phyloP scores from a whole-genome alignment of 345 rosid genomes.

The Chamaenerion angustifolium region DNA sequence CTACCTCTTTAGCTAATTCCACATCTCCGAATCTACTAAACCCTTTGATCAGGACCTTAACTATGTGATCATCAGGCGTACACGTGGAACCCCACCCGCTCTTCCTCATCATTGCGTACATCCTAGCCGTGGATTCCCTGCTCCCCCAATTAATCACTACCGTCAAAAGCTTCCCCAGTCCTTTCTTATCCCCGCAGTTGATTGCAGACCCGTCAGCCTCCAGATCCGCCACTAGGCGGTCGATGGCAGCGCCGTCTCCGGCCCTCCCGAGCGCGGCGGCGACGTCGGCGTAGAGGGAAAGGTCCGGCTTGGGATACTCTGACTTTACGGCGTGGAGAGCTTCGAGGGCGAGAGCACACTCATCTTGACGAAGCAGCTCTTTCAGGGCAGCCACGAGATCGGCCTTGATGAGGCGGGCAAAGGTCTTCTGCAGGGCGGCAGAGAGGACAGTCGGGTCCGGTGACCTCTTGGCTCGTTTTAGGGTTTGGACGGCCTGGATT shows the following conservation, averaged over 20 bases:
- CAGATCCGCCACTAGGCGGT: constrained; percentile 38
- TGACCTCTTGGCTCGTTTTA: constrained; percentile 44
- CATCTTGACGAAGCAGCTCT: constrained; percentile 80
- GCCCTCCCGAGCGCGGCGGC: constrained; percentile 39
- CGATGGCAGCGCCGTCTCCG: constrained; percentile 33
- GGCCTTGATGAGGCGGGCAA: constrained; percentile 63
- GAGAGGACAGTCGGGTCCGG: constrained; percentile 10
- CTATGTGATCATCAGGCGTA: constrained; percentile 45
- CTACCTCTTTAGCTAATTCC: constrained; percentile 41
- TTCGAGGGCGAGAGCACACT: constrained; percentile 53
- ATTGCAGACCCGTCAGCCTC: constrained; percentile 19
- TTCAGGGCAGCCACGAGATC: constrained; percentile 39
- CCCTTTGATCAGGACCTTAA: constrained; percentile 46
- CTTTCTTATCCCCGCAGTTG: constrained; percentile 32
- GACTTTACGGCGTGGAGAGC: constrained; percentile 50
- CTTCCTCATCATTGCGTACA: constrained; percentile 47
- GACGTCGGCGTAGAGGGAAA: constrained; percentile 49
- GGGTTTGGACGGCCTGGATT: constrained; percentile 78
- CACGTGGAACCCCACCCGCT: constrained; percentile 50
- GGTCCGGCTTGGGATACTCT: constrained; percentile 43
- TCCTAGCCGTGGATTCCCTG: constrained; percentile 61
- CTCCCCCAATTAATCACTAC: constrained; percentile 45
- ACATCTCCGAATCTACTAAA: constrained; percentile 49
- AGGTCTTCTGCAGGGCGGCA: constrained; percentile 26
- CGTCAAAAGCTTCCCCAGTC: constrained; percentile 34